Base-by-base conservation (phyloP, 108 stramenopile species). In the Thalassiosira profunda region DNA sequence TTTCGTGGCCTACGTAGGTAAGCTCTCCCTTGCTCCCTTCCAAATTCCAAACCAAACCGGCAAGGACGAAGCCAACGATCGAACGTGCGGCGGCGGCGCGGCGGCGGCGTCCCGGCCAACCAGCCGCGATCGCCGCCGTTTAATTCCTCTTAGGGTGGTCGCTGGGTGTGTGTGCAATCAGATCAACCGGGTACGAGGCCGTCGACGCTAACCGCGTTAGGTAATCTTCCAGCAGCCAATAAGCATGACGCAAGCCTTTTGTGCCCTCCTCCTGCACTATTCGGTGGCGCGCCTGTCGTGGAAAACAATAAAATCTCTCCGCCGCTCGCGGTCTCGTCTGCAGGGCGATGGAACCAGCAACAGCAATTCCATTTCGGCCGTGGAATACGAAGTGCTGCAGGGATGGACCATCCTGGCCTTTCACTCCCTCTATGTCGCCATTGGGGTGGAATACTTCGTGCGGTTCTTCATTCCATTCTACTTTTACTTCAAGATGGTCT, bases 381-480 rank as follows among this genome's bases (percentile, higher is more conserved):
- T 65, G 5, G 81, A 83, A 21, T 76, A 62, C 37, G 81, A 83
- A 42, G 75, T 83, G 29, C 40, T 77, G 2, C 65, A 78, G 42
- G 76, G 76, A 33, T 83, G 81, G 81, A 74, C 81, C 15, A 24
- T 79, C 11, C 18, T 79, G 1, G 81, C 81, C 15, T 74, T 76
- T 52, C 77, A 83, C 42, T 44, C 67, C 14, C 45, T 82, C 14
- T 82, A 61, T 30, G 58, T 63, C 30, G 37, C 48, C 1, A 26
- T 47, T 2, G 72, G 76, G 10, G 25, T 79, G 17, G 81, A 79
- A 63, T 68, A 51, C 24, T 20, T 58, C 25, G 57, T 77, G 8
- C 6, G 47, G 24, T 68, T 69, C 21, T n/a, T 83, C 28, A 40
- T 80, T 9, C 81, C 81, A 23, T 79, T 83, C 47, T 83, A 83